phyloP scores from a whole-genome alignment of 2,329 filamentous ascomycete species.

The Penicillium sp. region DNA sequence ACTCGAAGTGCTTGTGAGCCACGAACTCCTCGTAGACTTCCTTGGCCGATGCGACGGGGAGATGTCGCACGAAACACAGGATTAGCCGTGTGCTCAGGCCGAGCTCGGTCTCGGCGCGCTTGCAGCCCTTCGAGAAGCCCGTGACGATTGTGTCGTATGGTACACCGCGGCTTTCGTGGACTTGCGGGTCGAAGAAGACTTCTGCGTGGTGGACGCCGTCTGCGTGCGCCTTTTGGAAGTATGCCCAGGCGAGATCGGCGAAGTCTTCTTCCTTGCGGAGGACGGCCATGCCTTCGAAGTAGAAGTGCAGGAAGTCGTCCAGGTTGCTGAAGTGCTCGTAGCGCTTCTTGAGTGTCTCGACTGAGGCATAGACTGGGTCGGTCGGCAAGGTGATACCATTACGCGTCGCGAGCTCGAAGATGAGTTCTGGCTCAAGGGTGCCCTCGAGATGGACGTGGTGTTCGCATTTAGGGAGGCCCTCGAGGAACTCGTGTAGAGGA shows the following conservation, averaged over 20 bases:
- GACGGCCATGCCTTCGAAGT: slow-evolving; percentile 73
- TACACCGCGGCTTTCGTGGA: slow-evolving; percentile 64
- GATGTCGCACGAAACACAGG: slow-evolving; percentile 69
- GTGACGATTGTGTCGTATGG: slow-evolving; percentile 61
- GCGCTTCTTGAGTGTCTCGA: slow-evolving; percentile 58
- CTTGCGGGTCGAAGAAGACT: slow-evolving; percentile 79
- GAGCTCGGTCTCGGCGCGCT: slow-evolving; percentile 60
- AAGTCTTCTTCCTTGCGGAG: slow-evolving; percentile 67
- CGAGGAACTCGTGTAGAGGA: slow-evolving; percentile 58
- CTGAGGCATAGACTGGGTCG: slow-evolving; percentile 63
- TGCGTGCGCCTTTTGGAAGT: slow-evolving; percentile 62
- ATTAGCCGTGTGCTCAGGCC: slow-evolving; percentile 65
- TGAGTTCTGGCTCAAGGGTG: slow-evolving; percentile 65
- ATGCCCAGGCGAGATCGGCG: slow-evolving; percentile 68
- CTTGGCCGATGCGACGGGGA: slow-evolving; percentile 59
- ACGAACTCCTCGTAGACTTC: slow-evolving; percentile 42
- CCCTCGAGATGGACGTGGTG: slow-evolving; percentile 81
- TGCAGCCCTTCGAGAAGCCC: slow-evolving; percentile 62
- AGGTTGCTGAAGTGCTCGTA: slow-evolving; percentile 68
- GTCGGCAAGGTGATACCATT: slow-evolving; percentile 64
- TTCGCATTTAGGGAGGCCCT: slow-evolving; percentile 72
- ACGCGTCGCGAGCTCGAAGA: slow-evolving; percentile 66
- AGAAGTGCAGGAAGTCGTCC: slow-evolving; percentile 75
- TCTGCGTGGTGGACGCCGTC: slow-evolving; percentile 71
- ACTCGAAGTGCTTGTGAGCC: slow-evolving; percentile 39